Percentiles rank a stretch among this genome's conserved stretches.
Evolutionary conservation across 164 flowering plant genomes (phyloP).

Genomic region (Aristolochia fimbriata): DNA sequence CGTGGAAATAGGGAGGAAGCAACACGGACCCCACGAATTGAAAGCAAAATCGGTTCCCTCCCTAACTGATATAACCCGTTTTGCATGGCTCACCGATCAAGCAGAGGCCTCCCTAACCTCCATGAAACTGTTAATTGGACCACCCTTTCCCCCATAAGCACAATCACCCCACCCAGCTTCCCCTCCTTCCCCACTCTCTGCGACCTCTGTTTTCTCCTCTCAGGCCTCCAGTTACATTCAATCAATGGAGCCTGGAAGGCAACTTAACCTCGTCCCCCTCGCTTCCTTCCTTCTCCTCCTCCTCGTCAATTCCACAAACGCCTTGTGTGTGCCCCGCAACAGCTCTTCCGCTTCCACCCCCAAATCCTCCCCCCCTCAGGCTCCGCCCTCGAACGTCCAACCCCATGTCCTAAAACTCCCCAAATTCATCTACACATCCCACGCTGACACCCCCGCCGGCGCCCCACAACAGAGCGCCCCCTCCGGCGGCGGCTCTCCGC

Average conservation of each 20-base stretch:
- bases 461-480: no score
- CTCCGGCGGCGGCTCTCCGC: background rate
- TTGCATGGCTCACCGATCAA: conserved; percentile 14
- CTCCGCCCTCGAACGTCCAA: background rate
- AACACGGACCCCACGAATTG: no score
- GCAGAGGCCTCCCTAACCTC: background rate
- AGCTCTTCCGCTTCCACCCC: background rate
- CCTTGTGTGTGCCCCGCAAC: conserved; percentile 12
- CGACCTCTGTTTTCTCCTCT: no score
- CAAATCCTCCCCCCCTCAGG: background rate
- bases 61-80: background rate
- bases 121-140: background rate
- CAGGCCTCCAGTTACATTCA: background rate
- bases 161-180: background rate
- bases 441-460: no score
- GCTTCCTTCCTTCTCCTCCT: conserved; percentile 7
- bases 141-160: background rate
- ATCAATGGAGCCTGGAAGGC: conserved; percentile 8
- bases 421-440: background rate
- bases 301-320: conserved; percentile 7
- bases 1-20: no score
- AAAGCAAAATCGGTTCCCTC: no score
- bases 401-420: background rate
- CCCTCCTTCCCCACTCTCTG: background rate
- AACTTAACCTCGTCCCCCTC: conserved; percentile 5